Conservation (phyloP, 495 filamentous ascomycete species). For the Aspergillus leporis region DNA sequence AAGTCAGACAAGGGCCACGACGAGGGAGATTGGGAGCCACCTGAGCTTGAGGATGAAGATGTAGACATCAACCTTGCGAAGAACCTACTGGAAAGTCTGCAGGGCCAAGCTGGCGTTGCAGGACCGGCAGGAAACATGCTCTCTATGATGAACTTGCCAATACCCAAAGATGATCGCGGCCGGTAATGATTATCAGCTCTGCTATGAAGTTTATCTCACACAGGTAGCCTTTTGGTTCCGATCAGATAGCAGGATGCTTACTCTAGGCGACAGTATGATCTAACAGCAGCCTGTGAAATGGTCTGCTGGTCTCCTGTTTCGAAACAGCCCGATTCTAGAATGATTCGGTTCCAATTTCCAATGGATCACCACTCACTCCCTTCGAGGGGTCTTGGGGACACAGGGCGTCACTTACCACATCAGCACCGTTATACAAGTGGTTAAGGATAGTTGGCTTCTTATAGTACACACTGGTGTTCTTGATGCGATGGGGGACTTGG, state of each 20-base stretch:
- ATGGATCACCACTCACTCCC: neutral
- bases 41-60: slow-evolving; percentile 57
- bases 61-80: slow-evolving; percentile 86
- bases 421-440: neutral
- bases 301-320: neutral
- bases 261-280: neutral
- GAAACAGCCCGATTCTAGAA: neutral
- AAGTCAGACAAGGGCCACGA: slow-evolving; percentile 13
- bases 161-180: slow-evolving; percentile 72
- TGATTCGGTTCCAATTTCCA: neutral
- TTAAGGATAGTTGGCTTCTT: neutral
- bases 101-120: slow-evolving; percentile 78
- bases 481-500: neutral
- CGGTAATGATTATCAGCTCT: slow-evolving; percentile 9
- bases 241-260: neutral
- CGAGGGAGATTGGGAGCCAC: slow-evolving; percentile 24
- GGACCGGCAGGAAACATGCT: slow-evolving; percentile 87
- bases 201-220: neutral
- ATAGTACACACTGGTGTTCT: neutral
- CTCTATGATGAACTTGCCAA: slow-evolving; percentile 74
- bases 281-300: neutral
- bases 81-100: slow-evolving; percentile 90
- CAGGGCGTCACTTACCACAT: neutral
- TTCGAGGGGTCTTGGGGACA: neutral
- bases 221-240: neutral